phyloP scores from a whole-genome alignment of 75 land plant genomes.

The Isoetes taiwanensis region DNA sequence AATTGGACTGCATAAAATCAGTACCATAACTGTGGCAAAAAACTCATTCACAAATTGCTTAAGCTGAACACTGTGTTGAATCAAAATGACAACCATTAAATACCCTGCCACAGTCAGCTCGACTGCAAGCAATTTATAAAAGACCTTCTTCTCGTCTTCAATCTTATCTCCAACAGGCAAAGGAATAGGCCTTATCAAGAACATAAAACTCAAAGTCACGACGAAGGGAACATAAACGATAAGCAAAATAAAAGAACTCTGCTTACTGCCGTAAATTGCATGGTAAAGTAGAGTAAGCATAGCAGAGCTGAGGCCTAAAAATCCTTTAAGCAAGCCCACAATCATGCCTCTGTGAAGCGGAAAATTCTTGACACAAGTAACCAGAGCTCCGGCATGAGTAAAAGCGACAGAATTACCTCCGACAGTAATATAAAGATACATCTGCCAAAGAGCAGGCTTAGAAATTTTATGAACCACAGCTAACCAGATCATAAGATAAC shows the following conservation, averaged over 20 bases:
- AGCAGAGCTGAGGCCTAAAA: constrained; percentile 26
- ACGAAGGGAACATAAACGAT: constrained; percentile 36
- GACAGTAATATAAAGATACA: constrained; percentile 14
- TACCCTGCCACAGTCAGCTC: constrained; percentile 25
- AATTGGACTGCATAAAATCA: constrained; percentile 7
- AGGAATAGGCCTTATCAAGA: constrained; percentile 18
- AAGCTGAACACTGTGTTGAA: background rate
- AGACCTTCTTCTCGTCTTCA: constrained; percentile 18
- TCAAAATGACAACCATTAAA: constrained; percentile 26
- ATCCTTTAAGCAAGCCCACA: constrained; percentile 23
- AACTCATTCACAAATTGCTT: background rate
- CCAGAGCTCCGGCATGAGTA: constrained; percentile 19
- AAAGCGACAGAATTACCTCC: constrained; percentile 16
- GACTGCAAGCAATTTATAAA: constrained; percentile 25
- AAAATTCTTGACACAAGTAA: constrained; percentile 22
- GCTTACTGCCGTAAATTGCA: constrained; percentile 11
- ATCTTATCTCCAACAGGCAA: too few relatives aligned
- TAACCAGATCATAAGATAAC: constrained; percentile 20
- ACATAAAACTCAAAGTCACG: constrained; percentile 24
- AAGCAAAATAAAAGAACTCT: constrained; percentile 33
- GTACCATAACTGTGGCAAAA: constrained; percentile 3
- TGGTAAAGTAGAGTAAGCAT: constrained; percentile 15
- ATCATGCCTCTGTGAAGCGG: constrained; percentile 19
- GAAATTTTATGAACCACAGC: background rate
- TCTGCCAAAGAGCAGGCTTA: constrained; percentile 20